phyloP scores from a whole-genome alignment of 768 basidiomycete genomes.

The Hysterangium stoloniferum region DNA sequence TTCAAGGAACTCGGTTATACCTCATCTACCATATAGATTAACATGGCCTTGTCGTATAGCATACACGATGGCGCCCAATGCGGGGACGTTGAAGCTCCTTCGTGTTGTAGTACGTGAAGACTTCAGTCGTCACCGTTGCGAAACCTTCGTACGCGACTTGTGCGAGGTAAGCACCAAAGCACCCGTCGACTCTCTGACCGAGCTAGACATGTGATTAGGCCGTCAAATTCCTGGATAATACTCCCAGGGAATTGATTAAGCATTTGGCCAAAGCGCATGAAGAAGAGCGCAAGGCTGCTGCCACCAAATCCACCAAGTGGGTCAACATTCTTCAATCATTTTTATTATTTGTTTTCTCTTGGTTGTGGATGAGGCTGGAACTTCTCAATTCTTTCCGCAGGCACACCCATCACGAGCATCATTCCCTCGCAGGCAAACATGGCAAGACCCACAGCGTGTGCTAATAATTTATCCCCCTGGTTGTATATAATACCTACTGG shows the following conservation, averaged over 20 bases:
- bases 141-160: conserved; percentile 23
- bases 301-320: conserved; percentile 7
- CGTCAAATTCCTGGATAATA: conserved; percentile 19
- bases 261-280: conserved; percentile 15
- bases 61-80: conserved; percentile 15
- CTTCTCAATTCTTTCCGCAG: conserved; percentile 9
- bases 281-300: background rate
- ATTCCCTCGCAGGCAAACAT: conserved; percentile 26
- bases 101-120: conserved; percentile 27
- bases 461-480: conserved; percentile 12
- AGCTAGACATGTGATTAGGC: background rate
- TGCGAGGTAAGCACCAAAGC: conserved; percentile 11
- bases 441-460: conserved; percentile 27
- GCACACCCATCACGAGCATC: conserved; percentile 20
- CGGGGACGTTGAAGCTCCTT: conserved; percentile 21
- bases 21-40: background rate
- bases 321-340: conserved; percentile 8
- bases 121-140: conserved; percentile 20
- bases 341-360: conserved; percentile 9
- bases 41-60: conserved; percentile 2
- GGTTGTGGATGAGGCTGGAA: conserved; percentile 4
- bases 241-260: conserved; percentile 18
- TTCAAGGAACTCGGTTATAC: background rate
- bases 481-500: too few species aligned
- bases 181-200: background rate